Evolutionary conservation across 2,329 filamentous ascomycete genomes (phyloP), one percentile per base, ranked within the genome.

Genomic region (Colletotrichum incanum): DNA sequence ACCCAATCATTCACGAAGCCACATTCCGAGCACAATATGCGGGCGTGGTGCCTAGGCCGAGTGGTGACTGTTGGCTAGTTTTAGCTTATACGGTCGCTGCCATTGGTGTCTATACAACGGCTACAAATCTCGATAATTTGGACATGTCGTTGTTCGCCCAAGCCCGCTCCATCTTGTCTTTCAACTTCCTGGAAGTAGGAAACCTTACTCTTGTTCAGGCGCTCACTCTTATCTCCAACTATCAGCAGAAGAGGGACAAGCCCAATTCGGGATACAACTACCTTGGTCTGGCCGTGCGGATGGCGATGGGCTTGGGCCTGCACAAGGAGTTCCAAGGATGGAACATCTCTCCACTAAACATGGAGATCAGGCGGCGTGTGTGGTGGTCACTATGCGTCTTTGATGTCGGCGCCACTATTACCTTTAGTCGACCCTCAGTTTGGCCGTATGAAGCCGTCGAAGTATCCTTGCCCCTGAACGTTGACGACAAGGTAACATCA

Each of bases 201-300:
- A 78, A 76, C 72, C 73, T 81, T 43, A 79, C 78, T 1, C 74
- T 80, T 8, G 79, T 81, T 20, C 78, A 81, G 63, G 78, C 79
- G 1, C 75, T 81, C 16, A 76, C 76, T 2, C 76, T 81, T 5
- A 75, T 78, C 31, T 76, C 76, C 26, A 81, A 81, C 45, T 79
- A 79, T 69, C 75, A 77, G 56, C 85, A 87, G 74, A 88, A 87
- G 74, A 79, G 84, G 39, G 84, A 88, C 74, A 82, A 84, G 47
- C 86, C 86, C 4, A 88, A 88, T 71, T 86, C 85, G 0, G 85
- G 85, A 1, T 87, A 86, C 73, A 87, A 87, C 73, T 85, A 84
- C 55, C 81, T 86, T 43, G 85, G 85, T 1, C 79, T 87, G 18
- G 86, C 85, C 6, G 80, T 85, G 39, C 79, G 85, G n/a, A 84